Evolutionary conservation across 129 eudicot genomes (phyloP), one percentile per base, ranked within the genome.

Genomic region (Glebionis coronaria): DNA sequence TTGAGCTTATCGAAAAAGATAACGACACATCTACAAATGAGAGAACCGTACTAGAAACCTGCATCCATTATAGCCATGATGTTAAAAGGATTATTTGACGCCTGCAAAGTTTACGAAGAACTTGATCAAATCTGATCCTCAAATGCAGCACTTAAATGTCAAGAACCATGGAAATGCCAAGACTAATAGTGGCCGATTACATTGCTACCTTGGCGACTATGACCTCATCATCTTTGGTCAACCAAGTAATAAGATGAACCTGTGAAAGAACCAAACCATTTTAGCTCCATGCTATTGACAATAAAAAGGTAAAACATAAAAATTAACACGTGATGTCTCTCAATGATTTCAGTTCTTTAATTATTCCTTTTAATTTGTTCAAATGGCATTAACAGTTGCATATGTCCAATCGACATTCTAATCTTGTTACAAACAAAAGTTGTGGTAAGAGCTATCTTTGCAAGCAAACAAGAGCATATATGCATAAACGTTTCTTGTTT

Each of bases 161-260:
- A 57, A 57, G 40, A 56, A 19, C 61, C 61, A 56, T 38, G 61
- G 27, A 57, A 12, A 15, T 25, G 59, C 15, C 25, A 5, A 29
- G 40, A 16, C 11, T 29, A 31, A 31, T 8, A 38, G 44, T 69
- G 44, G 16, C 14, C 62, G 12, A 64, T 13, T 14, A 49, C 28
- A 11, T 15, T 54, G 18, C 35, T 11, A 5, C 35, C 42, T 35
- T 20, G 16, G 20, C 35, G 42, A 47, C n/a, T 29, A 8, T 14
- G 52, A 46, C 72, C 53, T 44, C 16, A 23, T 62, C 63, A 46
- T 60, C 75, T 59, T 47, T 61, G 47, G 6, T 12, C 60, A 49
- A 38, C 61, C 44, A 40, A 72, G 46, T 53, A 54, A 63, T 46
- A 57, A 74, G 44, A 65, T 35, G 28, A 69, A 68, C 46, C 74